Base-by-base conservation (phyloP, 1,284 basidiomycete genomes). In the Boletus albobrunnescens region DNA sequence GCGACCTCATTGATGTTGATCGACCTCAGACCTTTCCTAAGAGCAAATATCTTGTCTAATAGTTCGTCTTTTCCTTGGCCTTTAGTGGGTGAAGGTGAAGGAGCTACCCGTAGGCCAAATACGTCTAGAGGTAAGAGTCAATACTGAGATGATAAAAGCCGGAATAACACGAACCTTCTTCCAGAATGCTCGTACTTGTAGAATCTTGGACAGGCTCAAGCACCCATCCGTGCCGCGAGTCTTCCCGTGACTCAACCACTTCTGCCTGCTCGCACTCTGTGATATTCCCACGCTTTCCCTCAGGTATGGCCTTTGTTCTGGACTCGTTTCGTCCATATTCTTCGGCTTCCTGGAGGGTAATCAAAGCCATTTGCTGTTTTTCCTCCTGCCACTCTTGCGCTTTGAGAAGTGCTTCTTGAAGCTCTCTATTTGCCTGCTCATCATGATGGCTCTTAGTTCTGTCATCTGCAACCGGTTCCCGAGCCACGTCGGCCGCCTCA, bases 11-110 rank as follows among this genome's bases (percentile, higher is more conserved):
- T 77, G 49, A 88, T 76, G 48, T 72, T 75, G 48, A 89, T 71
- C 7, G 79, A 76, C 38, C 75, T 75, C 26, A 89, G 67, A n/a
- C 76, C 72, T 56, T 75, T 82, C 47, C 83, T 72, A 23, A 87
- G 61, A 22, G 55, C 47, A 43, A 74, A 53, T 24, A 81, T 67
- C 37, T 65, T 67, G 39, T 64, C 60, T 49, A 76, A 67, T 9
- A 77, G 53, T 36, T 70, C 67, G 36, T 59, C 55, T 53, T 68
- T 66, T 49, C 66, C 67, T 46, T 65, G 61, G 20, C 64, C 60
- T 52, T 63, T 68, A 16, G 60, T 58, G 17, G 54, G 58, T 5
- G 58, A 60, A 19, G 60, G 56, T 16, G 69, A 61, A 33, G 72
- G 67, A 16, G 63, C 56, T 19, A 67, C 57, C n/a, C 69, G 67